Evolutionary conservation across 2,329 filamentous ascomycete species (phyloP).

Genomic region (Colletotrichum lindemuthianum): DNA sequence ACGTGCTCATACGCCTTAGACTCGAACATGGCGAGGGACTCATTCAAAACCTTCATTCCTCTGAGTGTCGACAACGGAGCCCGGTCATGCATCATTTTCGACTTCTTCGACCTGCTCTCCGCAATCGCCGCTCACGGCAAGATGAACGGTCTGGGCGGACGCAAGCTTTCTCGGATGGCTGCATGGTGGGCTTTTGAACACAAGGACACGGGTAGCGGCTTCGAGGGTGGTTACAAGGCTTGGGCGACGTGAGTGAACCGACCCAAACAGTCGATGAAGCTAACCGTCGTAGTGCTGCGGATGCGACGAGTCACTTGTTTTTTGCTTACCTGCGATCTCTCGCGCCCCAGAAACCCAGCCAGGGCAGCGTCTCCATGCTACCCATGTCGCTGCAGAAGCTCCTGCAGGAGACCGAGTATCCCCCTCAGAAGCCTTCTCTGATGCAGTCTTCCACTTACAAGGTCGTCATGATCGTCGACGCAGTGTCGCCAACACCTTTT

Average conservation of each 20-base stretch:
- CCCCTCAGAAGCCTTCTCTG: conserved; percentile 79
- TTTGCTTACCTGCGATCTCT: conserved; percentile 95
- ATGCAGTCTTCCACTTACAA: conserved; percentile 85
- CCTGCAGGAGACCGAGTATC: conserved; percentile 92
- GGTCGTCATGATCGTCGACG: conserved; percentile 96
- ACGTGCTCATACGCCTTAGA: conserved; percentile 63
- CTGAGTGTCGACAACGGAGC: conserved; percentile 90
- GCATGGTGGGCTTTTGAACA: conserved; percentile 99
- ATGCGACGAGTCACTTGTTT: conserved; percentile 96
- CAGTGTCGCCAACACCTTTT: conserved; percentile 94
- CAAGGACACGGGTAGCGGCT: conserved; percentile 85
- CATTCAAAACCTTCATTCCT: conserved; percentile 96
- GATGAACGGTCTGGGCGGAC: conserved; percentile 89
- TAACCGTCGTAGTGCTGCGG: conserved; percentile 75
- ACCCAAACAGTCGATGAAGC: conserved; percentile 33
- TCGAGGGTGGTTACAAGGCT: conserved; percentile 91
- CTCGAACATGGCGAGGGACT: conserved; percentile 89
- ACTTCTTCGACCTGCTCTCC: conserved; percentile 94
- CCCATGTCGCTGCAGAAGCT: conserved; percentile 92
- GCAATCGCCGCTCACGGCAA: conserved; percentile 94
- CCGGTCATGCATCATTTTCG: conserved; percentile 88
- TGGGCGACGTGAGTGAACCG: conserved; percentile 76
- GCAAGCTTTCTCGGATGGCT: conserved; percentile 93
- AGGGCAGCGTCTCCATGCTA: conserved; percentile 84
- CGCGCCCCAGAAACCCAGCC: conserved; percentile 79